Evolutionary conservation across 345 rosid genomes (phyloP).

Genomic region (Ceriops tagal): DNA sequence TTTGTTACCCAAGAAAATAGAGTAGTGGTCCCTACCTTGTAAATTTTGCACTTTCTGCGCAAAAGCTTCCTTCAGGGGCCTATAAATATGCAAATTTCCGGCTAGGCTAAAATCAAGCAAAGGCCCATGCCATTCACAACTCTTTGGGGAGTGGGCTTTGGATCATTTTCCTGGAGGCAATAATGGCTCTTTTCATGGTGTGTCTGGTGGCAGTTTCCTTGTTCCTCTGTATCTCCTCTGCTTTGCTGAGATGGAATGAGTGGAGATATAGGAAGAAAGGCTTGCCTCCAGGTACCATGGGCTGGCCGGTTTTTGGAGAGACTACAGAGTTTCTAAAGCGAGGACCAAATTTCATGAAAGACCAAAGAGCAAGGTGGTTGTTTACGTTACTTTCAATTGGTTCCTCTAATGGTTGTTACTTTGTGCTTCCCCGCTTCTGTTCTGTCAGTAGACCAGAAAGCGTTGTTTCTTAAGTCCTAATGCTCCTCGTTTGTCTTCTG

Average conservation of each 20-base stretch:
- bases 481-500: neutral
- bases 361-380: slow-evolving; percentile 54
- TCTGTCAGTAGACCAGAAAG: neutral
- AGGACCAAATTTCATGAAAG: slow-evolving; percentile 79
- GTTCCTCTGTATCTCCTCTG: slow-evolving; percentile 45
- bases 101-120: slow-evolving; percentile 15
- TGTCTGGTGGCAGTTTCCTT: slow-evolving; percentile 22
- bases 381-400: neutral
- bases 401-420: neutral
- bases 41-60: slow-evolving; percentile 25
- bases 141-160: slow-evolving; percentile 4
- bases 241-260: slow-evolving; percentile 67
- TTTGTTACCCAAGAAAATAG: slow-evolving; percentile 10
- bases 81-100: slow-evolving; percentile 25
- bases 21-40: slow-evolving; percentile 22
- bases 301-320: slow-evolving; percentile 86
- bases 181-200: slow-evolving; percentile 66
- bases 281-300: slow-evolving; percentile 88
- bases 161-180: slow-evolving; percentile 13
- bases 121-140: slow-evolving; percentile 7
- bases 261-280: slow-evolving; percentile 50
- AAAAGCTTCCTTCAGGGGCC: slow-evolving; percentile 4
- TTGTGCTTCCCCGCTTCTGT: neutral
- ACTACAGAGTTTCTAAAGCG: slow-evolving; percentile 69
- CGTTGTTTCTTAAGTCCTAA: neutral